A percentile compares a stretch with the other conserved stretches of the same genome.
phyloP scores from a whole-genome alignment of 345 rosid species.

The Geranium rotundifolium region DNA sequence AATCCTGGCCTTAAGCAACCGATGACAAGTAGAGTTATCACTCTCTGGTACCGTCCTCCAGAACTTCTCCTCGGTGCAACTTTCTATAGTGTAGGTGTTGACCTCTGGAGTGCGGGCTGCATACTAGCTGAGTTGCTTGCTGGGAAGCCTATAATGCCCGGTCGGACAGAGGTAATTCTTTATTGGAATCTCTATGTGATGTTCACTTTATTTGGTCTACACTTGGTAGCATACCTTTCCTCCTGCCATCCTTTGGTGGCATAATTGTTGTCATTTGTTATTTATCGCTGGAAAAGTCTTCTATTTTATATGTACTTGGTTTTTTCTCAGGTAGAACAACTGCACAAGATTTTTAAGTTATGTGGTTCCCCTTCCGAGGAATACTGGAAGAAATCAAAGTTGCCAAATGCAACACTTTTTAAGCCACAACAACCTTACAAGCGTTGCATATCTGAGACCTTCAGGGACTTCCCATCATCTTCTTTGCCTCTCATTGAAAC shows the following conservation, averaged over 20 bases:
- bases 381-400: constrained; percentile 74
- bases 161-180: constrained; percentile 57
- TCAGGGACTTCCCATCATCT: constrained; percentile 51
- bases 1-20: constrained; percentile 48
- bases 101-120: constrained; percentile 95
- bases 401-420: constrained; percentile 69
- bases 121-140: constrained; percentile 78
- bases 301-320: not conserved
- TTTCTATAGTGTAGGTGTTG: constrained; percentile 57
- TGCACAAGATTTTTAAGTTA: constrained; percentile 78
- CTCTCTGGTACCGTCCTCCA: constrained; percentile 91
- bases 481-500: constrained; percentile 50
- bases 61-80: constrained; percentile 92
- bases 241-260: no score
- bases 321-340: constrained; percentile 68
- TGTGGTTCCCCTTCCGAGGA: constrained; percentile 88
- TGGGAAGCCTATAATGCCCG: constrained; percentile 85
- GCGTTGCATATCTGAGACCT: constrained; percentile 62
- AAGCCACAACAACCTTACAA: constrained; percentile 71
- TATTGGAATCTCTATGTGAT: no score
- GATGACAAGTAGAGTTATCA: constrained; percentile 83
- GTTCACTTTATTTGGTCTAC: no score
- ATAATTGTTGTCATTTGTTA: no score
- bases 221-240: no score
- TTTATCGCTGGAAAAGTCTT: not conserved